Conservation (phyloP, 495 filamentous ascomycete genomes). For the Hypoxylon trugodes region DNA sequence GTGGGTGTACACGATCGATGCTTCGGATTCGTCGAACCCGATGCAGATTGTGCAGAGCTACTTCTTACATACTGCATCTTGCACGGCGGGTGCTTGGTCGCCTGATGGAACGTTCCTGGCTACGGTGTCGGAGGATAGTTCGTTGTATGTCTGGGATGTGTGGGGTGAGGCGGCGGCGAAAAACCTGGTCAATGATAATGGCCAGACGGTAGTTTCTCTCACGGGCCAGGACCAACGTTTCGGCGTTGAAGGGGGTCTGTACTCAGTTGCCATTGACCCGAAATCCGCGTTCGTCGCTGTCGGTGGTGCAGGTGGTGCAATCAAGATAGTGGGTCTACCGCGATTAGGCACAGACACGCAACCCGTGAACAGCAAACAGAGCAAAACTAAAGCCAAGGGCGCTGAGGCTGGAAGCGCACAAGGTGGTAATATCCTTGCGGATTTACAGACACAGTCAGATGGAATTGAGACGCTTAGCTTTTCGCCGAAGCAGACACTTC, state of each 20-base stretch:
- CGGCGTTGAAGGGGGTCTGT: constrained; percentile 88
- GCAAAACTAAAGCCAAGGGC: constrained; percentile 56
- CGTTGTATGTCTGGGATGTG: constrained; percentile 91
- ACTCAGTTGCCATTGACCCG: constrained; percentile 82
- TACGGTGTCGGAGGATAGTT: constrained; percentile 88
- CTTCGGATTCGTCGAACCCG: constrained; percentile 59
- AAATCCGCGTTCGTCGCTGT: constrained; percentile 79
- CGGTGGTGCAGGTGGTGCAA: constrained; percentile 84
- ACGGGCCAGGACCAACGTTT: constrained; percentile 88
- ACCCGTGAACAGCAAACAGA: constrained; percentile 34
- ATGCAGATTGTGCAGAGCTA: constrained; percentile 87
- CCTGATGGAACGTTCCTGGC: constrained; percentile 87
- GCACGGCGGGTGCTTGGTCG: constrained; percentile 91
- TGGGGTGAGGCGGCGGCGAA: constrained; percentile 83
- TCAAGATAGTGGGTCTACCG: constrained; percentile 85
- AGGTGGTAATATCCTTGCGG: constrained; percentile 76
- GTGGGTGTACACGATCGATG: constrained; percentile 90
- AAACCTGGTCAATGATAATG: constrained; percentile 71
- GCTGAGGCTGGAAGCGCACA: constrained; percentile 49
- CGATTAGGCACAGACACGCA: constrained; percentile 60
- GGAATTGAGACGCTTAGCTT: constrained; percentile 88
- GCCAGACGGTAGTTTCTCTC: constrained; percentile 81
- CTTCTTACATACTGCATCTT: constrained; percentile 86
- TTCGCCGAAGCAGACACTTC: constrained; percentile 74
- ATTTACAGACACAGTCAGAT: constrained; percentile 68